phyloP scores from a whole-genome alignment of 148 eudicot species.

The Chenopodium formosanum region DNA sequence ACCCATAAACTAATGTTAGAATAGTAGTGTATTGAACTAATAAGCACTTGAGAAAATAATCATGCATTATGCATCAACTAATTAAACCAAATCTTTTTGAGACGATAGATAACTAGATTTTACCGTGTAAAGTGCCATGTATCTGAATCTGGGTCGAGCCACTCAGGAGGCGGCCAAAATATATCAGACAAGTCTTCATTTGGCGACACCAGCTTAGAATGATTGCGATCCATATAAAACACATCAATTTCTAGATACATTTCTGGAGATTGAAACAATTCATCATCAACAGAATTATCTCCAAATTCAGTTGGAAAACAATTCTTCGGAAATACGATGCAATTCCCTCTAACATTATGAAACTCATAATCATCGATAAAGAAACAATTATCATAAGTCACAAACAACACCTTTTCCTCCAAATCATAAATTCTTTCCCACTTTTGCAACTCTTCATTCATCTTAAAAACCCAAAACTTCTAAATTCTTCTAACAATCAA shows the following conservation, averaged over 20 bases:
- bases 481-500: too few species aligned
- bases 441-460: not conserved
- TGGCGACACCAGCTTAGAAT: not conserved
- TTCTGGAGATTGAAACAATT: not conserved
- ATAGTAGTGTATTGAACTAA: too few species aligned
- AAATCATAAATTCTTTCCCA: constrained; percentile 6
- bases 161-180: not conserved
- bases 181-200: not conserved
- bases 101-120: not conserved
- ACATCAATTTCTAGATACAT: not conserved
- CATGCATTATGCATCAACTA: too few species aligned
- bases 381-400: constrained; percentile 16
- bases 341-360: not conserved
- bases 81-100: too few species aligned
- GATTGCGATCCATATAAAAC: not conserved
- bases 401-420: not conserved
- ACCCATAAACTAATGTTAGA: too few species aligned
- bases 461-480: not conserved
- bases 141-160: not conserved
- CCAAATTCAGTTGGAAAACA: not conserved
- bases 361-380: not conserved
- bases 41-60: too few species aligned
- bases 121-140: not conserved
- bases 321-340: not conserved
- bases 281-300: not conserved